Evolutionary conservation across 352 stramenopile genomes (phyloP).

Genomic region (Pythium rhizo-oryzae): DNA sequence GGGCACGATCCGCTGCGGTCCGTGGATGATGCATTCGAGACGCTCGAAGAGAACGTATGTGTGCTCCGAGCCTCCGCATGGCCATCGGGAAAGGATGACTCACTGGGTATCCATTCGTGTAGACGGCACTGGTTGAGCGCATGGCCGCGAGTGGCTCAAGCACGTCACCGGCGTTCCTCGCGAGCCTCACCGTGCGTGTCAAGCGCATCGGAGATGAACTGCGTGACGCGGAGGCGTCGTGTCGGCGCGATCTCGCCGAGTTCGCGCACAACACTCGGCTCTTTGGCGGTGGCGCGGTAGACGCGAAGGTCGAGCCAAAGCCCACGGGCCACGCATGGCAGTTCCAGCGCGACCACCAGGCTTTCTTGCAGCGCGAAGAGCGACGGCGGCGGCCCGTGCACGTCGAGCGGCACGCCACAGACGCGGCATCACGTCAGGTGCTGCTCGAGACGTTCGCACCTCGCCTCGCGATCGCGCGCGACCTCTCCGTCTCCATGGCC

Average conservation of each 20-base stretch:
- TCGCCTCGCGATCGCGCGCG: not conserved
- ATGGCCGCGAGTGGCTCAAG: not conserved
- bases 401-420: slow-evolving; percentile 17
- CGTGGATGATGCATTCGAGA: not conserved
- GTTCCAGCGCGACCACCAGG: slow-evolving; percentile 21
- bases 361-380: slow-evolving; percentile 18
- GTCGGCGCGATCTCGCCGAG: not conserved
- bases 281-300: not conserved
- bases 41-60: slow-evolving; percentile 16
- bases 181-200: not conserved
- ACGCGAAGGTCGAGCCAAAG: no score
- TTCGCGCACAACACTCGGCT: not conserved
- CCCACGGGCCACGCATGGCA: slow-evolving; percentile 15
- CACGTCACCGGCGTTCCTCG: not conserved
- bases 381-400: slow-evolving; percentile 11
- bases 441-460: slow-evolving; percentile 16
- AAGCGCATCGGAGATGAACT: not conserved
- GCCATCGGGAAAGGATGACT: not conserved
- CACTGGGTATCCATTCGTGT: not conserved
- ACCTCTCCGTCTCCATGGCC: slow-evolving; percentile 10
- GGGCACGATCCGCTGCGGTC: not conserved
- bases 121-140: slow-evolving; percentile 14
- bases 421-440: slow-evolving; percentile 2
- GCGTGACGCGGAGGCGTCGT: not conserved
- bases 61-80: not conserved